Conservation (phyloP, 225 moss, liverwort and hornwort species). For the Bryoerythrophyllum caledonicum region DNA sequence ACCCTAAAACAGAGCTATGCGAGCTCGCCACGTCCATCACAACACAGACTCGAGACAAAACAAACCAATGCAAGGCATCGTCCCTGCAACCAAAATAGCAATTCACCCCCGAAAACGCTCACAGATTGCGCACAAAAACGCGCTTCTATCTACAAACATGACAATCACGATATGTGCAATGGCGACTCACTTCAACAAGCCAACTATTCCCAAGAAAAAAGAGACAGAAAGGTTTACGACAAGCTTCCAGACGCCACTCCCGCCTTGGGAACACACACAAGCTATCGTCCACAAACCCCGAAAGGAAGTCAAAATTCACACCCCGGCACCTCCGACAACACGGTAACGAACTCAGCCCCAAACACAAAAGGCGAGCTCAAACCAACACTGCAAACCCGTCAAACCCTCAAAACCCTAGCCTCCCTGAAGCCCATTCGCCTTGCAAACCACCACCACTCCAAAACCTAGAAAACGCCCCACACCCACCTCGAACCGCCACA, state of each 20-base stretch:
- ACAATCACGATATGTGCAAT: neutral
- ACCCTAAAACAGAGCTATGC: conserved; percentile 5
- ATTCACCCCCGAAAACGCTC: neutral
- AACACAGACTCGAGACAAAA: neutral
- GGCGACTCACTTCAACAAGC: neutral
- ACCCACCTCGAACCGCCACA: neutral
- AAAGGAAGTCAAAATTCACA: neutral
- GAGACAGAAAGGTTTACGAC: neutral
- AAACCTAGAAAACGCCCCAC: neutral
- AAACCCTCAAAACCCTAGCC: conserved; percentile 16
- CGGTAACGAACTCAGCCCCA: neutral
- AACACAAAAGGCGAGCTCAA: neutral
- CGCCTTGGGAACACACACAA: neutral
- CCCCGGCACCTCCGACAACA: neutral
- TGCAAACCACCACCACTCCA: neutral
- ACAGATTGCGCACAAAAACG: neutral
- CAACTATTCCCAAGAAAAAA: neutral
- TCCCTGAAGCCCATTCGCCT: neutral
- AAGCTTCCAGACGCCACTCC: neutral
- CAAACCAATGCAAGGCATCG: neutral
- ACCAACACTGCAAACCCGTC: neutral
- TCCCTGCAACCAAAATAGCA: neutral
- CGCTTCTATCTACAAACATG: neutral
- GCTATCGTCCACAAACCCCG: neutral
- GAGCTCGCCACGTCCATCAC: neutral